A percentile compares a stretch with the other conserved stretches of the same genome.
Evolutionary conservation across 345 rosid species (phyloP).

Genomic region (Eucalyptus cladocalyx): DNA sequence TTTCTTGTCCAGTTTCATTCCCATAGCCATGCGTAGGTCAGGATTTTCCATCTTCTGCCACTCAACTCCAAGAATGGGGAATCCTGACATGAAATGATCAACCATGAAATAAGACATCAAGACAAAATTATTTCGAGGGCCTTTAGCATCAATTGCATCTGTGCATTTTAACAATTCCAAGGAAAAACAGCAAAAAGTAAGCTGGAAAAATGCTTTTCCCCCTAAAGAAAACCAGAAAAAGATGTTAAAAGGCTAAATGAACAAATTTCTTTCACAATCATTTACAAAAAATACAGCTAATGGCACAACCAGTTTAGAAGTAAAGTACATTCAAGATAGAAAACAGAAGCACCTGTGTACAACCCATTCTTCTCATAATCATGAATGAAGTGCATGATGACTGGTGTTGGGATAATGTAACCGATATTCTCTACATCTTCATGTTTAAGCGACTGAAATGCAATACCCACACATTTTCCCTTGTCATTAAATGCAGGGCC

Average conservation of each 20-base stretch:
- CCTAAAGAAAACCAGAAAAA: not conserved
- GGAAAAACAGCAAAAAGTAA: not conserved
- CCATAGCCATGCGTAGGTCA: constrained; percentile 66
- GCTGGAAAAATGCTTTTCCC: not conserved
- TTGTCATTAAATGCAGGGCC: constrained; percentile 95
- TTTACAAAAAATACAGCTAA: not conserved
- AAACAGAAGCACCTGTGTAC: constrained; percentile 50
- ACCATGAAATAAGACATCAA: not conserved
- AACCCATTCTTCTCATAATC: constrained; percentile 86
- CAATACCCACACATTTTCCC: constrained; percentile 90
- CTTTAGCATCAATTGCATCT: not conserved
- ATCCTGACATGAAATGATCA: constrained; percentile 23
- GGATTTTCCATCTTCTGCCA: constrained; percentile 99
- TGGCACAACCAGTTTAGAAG: not conserved
- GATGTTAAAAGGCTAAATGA: not conserved
- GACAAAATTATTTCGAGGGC: not conserved
- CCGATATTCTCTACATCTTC: constrained; percentile 96
- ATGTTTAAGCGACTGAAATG: constrained; percentile 92
- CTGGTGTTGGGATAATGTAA: constrained; percentile 94
- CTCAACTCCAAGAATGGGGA: constrained; percentile 89
- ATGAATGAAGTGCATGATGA: constrained; percentile 67
- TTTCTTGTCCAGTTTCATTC: constrained; percentile 72
- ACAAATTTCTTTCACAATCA: not conserved
- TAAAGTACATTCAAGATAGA: not conserved
- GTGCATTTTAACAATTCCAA: not conserved